Conservation (phyloP, 768 basidiomycete species). For the Leccinum disarticulatum region DNA sequence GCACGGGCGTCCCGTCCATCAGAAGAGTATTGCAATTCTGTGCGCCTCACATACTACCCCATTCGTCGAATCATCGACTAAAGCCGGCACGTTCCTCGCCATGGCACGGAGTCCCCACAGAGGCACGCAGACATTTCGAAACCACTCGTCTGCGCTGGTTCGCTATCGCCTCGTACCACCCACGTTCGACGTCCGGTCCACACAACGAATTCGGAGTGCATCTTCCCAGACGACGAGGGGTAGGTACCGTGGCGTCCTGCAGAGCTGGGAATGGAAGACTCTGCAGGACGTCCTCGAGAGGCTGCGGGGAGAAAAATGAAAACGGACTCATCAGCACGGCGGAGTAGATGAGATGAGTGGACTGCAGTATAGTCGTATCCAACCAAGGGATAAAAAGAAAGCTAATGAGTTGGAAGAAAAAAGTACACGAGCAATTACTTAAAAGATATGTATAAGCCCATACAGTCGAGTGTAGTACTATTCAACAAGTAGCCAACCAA, state of each 20-base stretch:
- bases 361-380: not conserved
- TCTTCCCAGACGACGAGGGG: conserved; percentile 21
- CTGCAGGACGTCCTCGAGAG: conserved; percentile 13
- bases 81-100: conserved; percentile 68
- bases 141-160: conserved; percentile 51
- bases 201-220: conserved; percentile 1
- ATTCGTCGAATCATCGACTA: conserved; percentile 5
- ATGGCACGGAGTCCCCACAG: conserved; percentile 80
- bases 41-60: conserved; percentile 86
- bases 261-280: conserved; percentile 11
- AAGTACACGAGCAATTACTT: conserved; percentile 8
- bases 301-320: not conserved
- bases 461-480: not conserved
- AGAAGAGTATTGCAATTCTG: conserved; percentile 35
- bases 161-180: conserved; percentile 19
- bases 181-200: conserved; percentile 8
- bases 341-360: not conserved
- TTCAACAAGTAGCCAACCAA: conserved; percentile 1
- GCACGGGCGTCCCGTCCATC: not conserved
- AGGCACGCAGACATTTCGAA: conserved; percentile 42
- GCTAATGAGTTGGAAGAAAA: not conserved
- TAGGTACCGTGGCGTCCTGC: conserved; percentile 1
- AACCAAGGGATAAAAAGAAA: not conserved
- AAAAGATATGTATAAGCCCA: conserved; percentile 10
- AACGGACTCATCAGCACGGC: not conserved